Base-by-base conservation (phyloP, 2,329 filamentous ascomycete genomes). In the Cordyceps militaris region DNA sequence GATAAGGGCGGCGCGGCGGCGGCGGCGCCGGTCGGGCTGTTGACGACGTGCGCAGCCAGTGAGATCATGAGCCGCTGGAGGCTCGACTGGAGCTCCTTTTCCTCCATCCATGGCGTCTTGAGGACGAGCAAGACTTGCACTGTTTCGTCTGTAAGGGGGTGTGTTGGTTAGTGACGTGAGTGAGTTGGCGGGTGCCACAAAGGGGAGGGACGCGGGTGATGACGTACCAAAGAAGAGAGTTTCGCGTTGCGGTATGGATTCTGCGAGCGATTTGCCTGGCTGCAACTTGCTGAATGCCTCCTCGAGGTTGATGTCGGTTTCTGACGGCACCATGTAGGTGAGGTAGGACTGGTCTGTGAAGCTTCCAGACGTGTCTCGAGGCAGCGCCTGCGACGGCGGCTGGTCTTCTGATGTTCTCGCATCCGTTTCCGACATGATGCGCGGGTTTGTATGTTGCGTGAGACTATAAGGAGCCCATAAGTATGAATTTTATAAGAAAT, bases 151-250 rank as follows among this genome's bases (percentile, higher is more conserved):
- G 73, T 59, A 67, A 66, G n/a, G n/a, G n/a, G n/a, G 74, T 21
- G 34, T 16, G 4, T 44, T 42, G 42, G 60, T 66, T 23, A 66
- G 66, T 40, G 40, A 24, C n/a, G 71, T 80, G 79, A 73, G 75
- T 66, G 63, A 51, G 50, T 30, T 24, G 23, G 50, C 5, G 23
- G 11, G 65, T n/a, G 21, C 50, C 56, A 70, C 10, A 32, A 32
- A 32, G n/a, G n/a, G n/a, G n/a, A n/a, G n/a, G n/a, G n/a, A n/a
- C n/a, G n/a, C n/a, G n/a, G n/a, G n/a, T n/a, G n/a, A n/a, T n/a
- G n/a, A n/a, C n/a, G n/a, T 76, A 91, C 88, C 88, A 67, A 91
- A 90, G 67, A 89, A 87, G 40, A 92, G 74, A 56, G 79, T 78
- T 40, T 86, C 79, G 62, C 88, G 79, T 64, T 83, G 80, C 44